Evolutionary conservation across 331 rosid species (phyloP).

Genomic region (Telfairia occidentalis): DNA sequence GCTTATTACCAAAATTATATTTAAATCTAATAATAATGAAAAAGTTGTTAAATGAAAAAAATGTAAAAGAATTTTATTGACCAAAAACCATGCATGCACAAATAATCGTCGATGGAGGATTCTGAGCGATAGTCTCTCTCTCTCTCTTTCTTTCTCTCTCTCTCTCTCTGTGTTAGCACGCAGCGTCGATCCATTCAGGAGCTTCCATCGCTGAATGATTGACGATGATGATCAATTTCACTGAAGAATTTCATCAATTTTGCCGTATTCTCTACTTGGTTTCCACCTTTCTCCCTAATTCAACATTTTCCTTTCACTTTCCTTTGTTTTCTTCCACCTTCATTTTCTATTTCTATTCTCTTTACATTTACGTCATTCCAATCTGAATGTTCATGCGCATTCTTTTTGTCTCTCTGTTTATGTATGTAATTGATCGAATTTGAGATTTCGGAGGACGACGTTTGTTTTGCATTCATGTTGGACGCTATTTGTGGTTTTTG

Average conservation of each 20-base stretch:
- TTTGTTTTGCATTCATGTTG: background rate
- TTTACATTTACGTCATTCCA: background rate
- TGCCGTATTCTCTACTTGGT: background rate
- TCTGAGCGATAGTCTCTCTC: conserved; percentile 11
- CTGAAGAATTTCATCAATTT: background rate
- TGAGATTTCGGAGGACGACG: conserved; percentile 4
- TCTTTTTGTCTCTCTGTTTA: background rate
- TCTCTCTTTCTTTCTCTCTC: background rate
- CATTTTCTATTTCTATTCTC: background rate
- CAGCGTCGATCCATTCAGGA: background rate
- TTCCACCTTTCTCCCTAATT: background rate
- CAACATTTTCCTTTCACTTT: conserved; percentile 4
- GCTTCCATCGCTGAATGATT: background rate
- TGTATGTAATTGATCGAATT: background rate
- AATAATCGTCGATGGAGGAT: conserved; percentile 1
- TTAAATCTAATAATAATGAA: background rate
- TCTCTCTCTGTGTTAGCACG: background rate
- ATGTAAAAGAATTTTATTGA: too few species aligned
- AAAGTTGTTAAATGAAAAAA: too few species aligned
- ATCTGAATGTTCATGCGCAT: background rate
- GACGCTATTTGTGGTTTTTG: background rate
- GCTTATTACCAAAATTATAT: too few species aligned
- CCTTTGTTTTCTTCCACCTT: background rate
- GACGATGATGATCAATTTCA: conserved; percentile 9
- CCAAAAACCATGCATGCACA: conserved; percentile 9